These are phyloP conservation scores for Ogataea zsoltii DNA, from an alignment of 805 yeast genomes.

Conservation along the genomic window DNA sequence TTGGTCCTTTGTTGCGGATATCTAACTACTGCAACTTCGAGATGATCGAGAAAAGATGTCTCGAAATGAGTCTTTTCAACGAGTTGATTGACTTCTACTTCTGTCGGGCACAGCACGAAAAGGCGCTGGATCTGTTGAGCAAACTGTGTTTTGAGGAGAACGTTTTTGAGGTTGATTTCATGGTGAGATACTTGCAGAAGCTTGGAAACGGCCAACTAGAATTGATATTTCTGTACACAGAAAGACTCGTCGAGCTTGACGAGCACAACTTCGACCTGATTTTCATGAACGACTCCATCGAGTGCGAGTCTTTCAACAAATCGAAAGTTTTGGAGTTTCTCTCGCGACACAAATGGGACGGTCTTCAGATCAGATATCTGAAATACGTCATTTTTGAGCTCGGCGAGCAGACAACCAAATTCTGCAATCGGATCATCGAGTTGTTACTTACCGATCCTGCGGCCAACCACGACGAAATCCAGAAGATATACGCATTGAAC, in stretches of 20 bases:
- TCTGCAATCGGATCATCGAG: slow-evolving; percentile 47
- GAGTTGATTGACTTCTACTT: slow-evolving; percentile 80
- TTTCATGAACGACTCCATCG: slow-evolving; percentile 65
- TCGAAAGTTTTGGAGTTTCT: slow-evolving; percentile 54
- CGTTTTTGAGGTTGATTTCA: slow-evolving; percentile 42
- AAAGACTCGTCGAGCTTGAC: slow-evolving; percentile 47
- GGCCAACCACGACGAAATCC: slow-evolving; percentile 33
- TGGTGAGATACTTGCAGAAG: slow-evolving; percentile 59
- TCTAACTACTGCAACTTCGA: slow-evolving; percentile 71
- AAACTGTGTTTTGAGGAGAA: slow-evolving; percentile 30
- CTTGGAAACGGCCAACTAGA: slow-evolving; percentile 50
- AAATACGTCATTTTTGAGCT: slow-evolving; percentile 48
- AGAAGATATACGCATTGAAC: slow-evolving; percentile 34
- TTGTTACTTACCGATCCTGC: slow-evolving; percentile 40
- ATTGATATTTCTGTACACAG: slow-evolving; percentile 56
- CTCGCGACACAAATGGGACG: slow-evolving; percentile 19
- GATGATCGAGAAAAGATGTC: slow-evolving; percentile 57
- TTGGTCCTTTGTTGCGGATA: slow-evolving; percentile 81
- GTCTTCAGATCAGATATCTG: slow-evolving; percentile 47
- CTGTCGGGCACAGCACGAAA: slow-evolving; percentile 58
- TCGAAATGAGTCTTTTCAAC: slow-evolving; percentile 47
- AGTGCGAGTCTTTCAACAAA: slow-evolving; percentile 59
- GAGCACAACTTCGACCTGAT: slow-evolving; percentile 44
- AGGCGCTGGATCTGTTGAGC: slow-evolving; percentile 65
- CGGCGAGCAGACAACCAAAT: slow-evolving; percentile 36